phyloP scores from a whole-genome alignment of 352 stramenopile genomes.

The Elongisporangium undulatum region DNA sequence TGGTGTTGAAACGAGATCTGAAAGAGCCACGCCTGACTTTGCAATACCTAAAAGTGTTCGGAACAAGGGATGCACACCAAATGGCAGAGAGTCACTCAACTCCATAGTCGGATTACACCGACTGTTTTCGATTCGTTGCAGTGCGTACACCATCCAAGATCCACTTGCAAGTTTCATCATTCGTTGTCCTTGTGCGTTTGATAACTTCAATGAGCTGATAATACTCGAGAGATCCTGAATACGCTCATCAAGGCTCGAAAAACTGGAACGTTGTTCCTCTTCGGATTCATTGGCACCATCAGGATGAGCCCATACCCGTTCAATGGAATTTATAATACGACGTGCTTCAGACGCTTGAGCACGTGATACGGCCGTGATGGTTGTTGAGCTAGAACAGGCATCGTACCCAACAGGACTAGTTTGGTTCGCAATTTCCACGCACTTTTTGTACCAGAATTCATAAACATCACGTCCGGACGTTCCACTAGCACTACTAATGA shows the following conservation, averaged over 20 bases:
- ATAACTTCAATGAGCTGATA: slow-evolving; percentile 43
- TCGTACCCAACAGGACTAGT: background rate
- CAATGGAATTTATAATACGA: background rate
- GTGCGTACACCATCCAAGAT: slow-evolving; percentile 34
- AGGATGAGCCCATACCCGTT: background rate
- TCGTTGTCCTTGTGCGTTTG: slow-evolving; percentile 51
- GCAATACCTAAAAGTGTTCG: slow-evolving; percentile 13
- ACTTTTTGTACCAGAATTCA: slow-evolving; percentile 34
- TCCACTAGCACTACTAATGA: slow-evolving; percentile 16
- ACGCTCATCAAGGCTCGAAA: slow-evolving; percentile 10
- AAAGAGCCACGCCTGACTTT: slow-evolving; percentile 18
- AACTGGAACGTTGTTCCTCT: background rate
- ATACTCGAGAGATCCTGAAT: slow-evolving; percentile 14
- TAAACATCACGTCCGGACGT: slow-evolving; percentile 34
- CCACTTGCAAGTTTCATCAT: slow-evolving; percentile 44
- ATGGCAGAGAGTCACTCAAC: background rate
- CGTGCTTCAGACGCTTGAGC: background rate
- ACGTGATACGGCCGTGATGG: background rate
- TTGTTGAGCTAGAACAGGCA: background rate
- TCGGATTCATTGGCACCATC: background rate
- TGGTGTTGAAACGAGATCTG: slow-evolving; percentile 38
- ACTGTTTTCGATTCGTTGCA: slow-evolving; percentile 9
- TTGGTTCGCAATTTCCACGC: slow-evolving; percentile 5
- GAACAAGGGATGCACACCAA: slow-evolving; percentile 12
- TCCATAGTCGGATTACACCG: too few relatives aligned